Evolutionary conservation across 2,329 filamentous ascomycete genomes (phyloP).

Genomic region (Colletotrichum shisoi): DNA sequence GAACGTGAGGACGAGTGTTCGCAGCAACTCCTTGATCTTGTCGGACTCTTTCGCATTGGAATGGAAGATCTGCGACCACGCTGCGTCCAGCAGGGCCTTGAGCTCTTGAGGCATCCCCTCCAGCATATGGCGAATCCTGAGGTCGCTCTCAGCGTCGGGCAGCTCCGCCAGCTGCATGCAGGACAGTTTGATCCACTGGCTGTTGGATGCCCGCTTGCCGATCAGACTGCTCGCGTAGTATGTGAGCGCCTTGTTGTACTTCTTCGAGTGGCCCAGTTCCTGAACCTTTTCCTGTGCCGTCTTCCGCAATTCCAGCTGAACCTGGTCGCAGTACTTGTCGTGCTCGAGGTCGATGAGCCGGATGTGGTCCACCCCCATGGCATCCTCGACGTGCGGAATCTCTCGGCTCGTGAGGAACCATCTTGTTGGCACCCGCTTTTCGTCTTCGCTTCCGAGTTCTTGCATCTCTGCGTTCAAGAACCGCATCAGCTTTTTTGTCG

Average conservation of each 20-base stretch:
- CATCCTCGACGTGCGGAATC: slow-evolving; percentile 43
- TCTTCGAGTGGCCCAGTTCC: slow-evolving; percentile 48
- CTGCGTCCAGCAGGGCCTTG: slow-evolving; percentile 48
- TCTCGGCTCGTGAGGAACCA: slow-evolving; percentile 55
- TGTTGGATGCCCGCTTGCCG: slow-evolving; percentile 53
- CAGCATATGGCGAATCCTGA: slow-evolving; percentile 51
- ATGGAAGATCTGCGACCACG: slow-evolving; percentile 51
- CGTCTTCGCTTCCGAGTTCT: slow-evolving; percentile 39
- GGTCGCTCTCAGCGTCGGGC: slow-evolving; percentile 49
- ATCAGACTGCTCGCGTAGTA: slow-evolving; percentile 55
- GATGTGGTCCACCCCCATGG: slow-evolving; percentile 44
- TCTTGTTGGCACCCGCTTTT: slow-evolving; percentile 44
- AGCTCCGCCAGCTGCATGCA: slow-evolving; percentile 53
- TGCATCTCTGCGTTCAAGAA: slow-evolving; percentile 47
- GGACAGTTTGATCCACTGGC: slow-evolving; percentile 56
- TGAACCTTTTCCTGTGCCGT: slow-evolving; percentile 51
- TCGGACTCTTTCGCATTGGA: slow-evolving; percentile 46
- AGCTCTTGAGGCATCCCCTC: slow-evolving; percentile 53
- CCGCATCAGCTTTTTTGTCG: slow-evolving; percentile 49
- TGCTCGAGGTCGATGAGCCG: slow-evolving; percentile 51
- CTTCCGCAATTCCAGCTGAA: slow-evolving; percentile 48
- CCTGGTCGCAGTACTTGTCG: slow-evolving; percentile 50
- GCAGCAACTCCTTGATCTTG: slow-evolving; percentile 54
- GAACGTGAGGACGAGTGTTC: slow-evolving; percentile 53
- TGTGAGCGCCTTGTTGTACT: slow-evolving; percentile 53